Base-by-base conservation (phyloP, 495 filamentous ascomycete genomes). In the Penicillium samsonianum region DNA sequence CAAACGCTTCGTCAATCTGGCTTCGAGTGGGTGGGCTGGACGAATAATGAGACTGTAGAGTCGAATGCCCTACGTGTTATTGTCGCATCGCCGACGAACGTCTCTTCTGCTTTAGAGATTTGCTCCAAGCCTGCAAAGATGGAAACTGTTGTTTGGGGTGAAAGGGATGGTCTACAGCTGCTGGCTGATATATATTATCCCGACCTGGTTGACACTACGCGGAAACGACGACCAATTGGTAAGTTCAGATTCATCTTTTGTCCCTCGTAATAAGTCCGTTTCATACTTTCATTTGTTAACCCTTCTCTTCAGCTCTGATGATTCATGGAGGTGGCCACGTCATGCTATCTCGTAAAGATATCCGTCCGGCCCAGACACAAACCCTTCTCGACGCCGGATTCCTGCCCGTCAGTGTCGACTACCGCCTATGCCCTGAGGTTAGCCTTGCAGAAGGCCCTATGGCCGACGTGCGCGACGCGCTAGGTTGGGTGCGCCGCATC, bases 401-500 rank as follows among this genome's bases (percentile, higher is more conserved):
- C 53, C 54, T 85, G 0, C 80, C 82, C 6, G 64, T 85, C 17
- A 81, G 77, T 55, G 47, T 81, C 9, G 81, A 85, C 58, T 78
- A 84, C 62, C 67, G 82, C 11, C 74, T 85, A 1, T 84, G 82
- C 57, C 82, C 82, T 0, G 81, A 83, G 50, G 56, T 72, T 3
- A 75, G 12, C 17, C 58, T 85, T 0, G 2, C 62, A 12, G 73
- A 82, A 5, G 82, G 82, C 0, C 68, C 80, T 14, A 79, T 85
- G 67, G 50, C 53, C 0, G 82, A 84, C 59, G 68, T 75, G 12
- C 50, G 68, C 33, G 75, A 80, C 44, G 78, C 78, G 10, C 61
- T 76, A 4, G 3, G 10, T 0, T 85, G 80, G 81, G 72, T 63
- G 2, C 59, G 78, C 8, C 49, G 58, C 5, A 57, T 17, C 0